phyloP scores from a whole-genome alignment of 192 early-diverging fungal species.

The Thamnidium elegans region DNA sequence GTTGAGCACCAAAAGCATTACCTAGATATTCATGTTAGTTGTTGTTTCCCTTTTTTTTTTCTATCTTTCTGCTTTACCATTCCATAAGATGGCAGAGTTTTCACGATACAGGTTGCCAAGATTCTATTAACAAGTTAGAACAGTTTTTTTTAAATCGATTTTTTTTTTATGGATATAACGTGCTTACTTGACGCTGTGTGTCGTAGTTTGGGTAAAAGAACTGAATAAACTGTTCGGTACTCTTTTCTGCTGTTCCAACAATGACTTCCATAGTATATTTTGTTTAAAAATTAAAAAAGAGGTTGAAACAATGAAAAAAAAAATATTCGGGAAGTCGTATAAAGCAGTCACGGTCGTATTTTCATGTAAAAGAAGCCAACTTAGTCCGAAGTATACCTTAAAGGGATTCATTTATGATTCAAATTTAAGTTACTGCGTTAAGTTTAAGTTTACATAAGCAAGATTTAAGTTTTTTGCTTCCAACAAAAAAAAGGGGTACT shows the following conservation, averaged over 20 bases:
- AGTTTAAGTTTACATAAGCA: no score
- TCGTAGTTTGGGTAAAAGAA: constrained; percentile 46
- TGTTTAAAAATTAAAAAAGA: no score
- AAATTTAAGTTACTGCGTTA: no score
- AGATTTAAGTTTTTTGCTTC: no score
- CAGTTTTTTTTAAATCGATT: neutral
- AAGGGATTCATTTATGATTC: no score
- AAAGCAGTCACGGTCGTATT: no score
- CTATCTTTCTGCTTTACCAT: constrained; percentile 33
- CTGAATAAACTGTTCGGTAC: constrained; percentile 49
- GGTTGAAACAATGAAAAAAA: no score
- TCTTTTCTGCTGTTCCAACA: constrained; percentile 39
- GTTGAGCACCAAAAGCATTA: constrained; percentile 44
- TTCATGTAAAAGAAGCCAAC: no score
- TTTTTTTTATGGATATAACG: neutral
- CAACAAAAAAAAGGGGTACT: no score
- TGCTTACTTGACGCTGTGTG: constrained; percentile 40
- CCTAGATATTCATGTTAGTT: constrained; percentile 23
- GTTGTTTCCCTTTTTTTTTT: no score
- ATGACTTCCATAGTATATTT: constrained; percentile 17
- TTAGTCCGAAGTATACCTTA: no score
- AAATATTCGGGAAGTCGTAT: no score
- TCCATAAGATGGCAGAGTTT: constrained; percentile 52
- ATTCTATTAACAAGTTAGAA: constrained; percentile 18
- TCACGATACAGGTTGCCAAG: constrained; percentile 46